phyloP scores from a whole-genome alignment of 1,139 yeast species.

The Taiozyma sp. region DNA sequence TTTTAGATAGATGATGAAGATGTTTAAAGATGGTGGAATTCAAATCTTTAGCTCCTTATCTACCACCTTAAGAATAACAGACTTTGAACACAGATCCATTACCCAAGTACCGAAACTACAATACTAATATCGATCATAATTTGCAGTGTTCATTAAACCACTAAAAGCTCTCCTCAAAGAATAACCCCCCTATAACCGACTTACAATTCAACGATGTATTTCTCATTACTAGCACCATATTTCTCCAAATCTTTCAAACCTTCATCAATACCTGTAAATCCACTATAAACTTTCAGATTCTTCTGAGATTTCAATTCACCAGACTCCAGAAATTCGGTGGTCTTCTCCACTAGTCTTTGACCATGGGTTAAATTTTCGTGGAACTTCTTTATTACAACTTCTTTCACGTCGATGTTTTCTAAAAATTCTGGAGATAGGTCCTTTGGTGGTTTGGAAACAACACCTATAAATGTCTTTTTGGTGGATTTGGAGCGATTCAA shows the following conservation, averaged over 20 bases:
- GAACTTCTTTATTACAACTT: slow-evolving; percentile 36
- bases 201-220: slow-evolving; percentile 31
- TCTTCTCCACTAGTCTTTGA: slow-evolving; percentile 29
- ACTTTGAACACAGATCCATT: too few relatives aligned
- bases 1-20: too few relatives aligned
- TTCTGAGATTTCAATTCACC: slow-evolving; percentile 30
- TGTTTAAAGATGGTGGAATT: too few relatives aligned
- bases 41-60: too few relatives aligned
- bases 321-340: slow-evolving; percentile 28
- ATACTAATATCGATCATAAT: too few relatives aligned
- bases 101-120: too few relatives aligned
- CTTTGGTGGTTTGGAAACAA: slow-evolving; percentile 34
- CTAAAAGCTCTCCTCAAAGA: not conserved
- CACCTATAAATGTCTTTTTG: slow-evolving; percentile 32
- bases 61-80: too few relatives aligned
- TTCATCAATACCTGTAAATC: slow-evolving; percentile 28
- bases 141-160: not conserved
- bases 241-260: slow-evolving; percentile 36
- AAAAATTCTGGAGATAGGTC: slow-evolving; percentile 20
- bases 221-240: slow-evolving; percentile 38
- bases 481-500: slow-evolving; percentile 4
- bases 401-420: slow-evolving; percentile 26
- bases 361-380: slow-evolving; percentile 40
- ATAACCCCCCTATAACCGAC: not conserved
- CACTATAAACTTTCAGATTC: slow-evolving; percentile 30